Base-by-base conservation (phyloP, 1,284 basidiomycete genomes). In the Pisolithus thermaeus region DNA sequence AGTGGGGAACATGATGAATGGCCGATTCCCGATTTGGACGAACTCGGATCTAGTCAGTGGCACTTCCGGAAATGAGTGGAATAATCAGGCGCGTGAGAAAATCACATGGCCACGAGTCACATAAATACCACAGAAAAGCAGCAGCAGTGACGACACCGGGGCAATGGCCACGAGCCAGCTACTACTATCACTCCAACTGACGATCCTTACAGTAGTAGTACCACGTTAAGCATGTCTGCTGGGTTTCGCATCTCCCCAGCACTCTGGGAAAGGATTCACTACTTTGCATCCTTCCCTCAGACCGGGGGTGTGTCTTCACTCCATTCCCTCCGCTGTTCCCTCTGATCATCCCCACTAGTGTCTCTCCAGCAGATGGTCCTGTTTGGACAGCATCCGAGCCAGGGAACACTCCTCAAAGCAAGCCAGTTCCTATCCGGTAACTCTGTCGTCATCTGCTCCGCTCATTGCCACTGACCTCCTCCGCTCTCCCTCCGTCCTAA, bases 211-310 rank as follows among this genome's bases (percentile, higher is more conserved):
- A 11, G 11, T 4, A 11, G 11, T 4, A 12, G 9, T 9, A 3
- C 14, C 28, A 9, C 30, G 6, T 30, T 7, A 46, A 50, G 23
- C 45, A 65, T 65, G 63, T 67, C 58, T 27, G 64, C 62, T 14
- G 55, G 52, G n/a, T 90, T 88, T 67, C 79, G 84, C 58, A 93
- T 94, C 57, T 80, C 84, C 23, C 74, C 85, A 50, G 75, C 80
- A n/a, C 75, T 97, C 59, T 93, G 92, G 90, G 88, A 95, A 73
- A 89, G 84, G 71, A 93, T 97, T 53, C 87, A 90, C 70, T 91
- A 97, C 65, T 97, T 92, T 70, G 92, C 94, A 0, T 90, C 88
- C 1, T 97, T 97, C 71, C 92, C 92, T 1, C 92, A 93, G 70
- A 93, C 91, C 3, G 90, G 91, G 52, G 89, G 90, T 90, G 45